phyloP scores from a whole-genome alignment of 225 moss, liverwort and hornwort genomes.

The Asterella californica region DNA sequence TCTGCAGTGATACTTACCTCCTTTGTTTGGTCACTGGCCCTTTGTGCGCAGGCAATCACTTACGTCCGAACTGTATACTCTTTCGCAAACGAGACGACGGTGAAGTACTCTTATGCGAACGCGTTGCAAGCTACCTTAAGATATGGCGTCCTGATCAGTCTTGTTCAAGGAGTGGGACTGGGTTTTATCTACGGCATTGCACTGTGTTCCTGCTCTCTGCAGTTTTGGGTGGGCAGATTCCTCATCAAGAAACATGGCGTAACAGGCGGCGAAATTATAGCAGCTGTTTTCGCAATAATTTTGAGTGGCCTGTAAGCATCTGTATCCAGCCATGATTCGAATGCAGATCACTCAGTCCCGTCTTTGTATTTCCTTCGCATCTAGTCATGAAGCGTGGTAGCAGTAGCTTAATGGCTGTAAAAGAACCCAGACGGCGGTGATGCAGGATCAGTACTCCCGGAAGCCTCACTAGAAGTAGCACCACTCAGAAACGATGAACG shows the following conservation, averaged over 20 bases:
- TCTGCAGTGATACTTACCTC: not conserved
- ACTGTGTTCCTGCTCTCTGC: slow-evolving; percentile 73
- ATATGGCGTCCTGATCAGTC: slow-evolving; percentile 78
- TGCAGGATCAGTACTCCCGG: not conserved
- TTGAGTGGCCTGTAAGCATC: slow-evolving; percentile 75
- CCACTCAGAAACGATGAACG: not conserved
- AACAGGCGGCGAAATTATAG: slow-evolving; percentile 64
- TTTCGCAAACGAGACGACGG: slow-evolving; percentile 78
- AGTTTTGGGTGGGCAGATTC: slow-evolving; percentile 72
- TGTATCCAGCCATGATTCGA: not conserved
- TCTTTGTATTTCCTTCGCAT: not conserved
- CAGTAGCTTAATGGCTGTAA: not conserved
- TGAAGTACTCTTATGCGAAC: slow-evolving; percentile 84
- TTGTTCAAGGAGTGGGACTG: slow-evolving; percentile 78
- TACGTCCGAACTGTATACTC: slow-evolving; percentile 74
- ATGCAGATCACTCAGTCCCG: not conserved
- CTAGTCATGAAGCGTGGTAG: not conserved
- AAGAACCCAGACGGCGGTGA: not conserved
- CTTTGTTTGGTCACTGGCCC: not conserved
- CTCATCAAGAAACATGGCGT: slow-evolving; percentile 52
- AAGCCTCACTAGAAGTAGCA: not conserved
- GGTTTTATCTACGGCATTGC: slow-evolving; percentile 84
- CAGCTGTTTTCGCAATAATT: slow-evolving; percentile 73
- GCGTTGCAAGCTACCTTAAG: slow-evolving; percentile 73
- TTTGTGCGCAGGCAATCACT: slow-evolving; percentile 53